Conservation (phyloP, 2,329 filamentous ascomycete genomes). For the Curvularia verruculosa region DNA sequence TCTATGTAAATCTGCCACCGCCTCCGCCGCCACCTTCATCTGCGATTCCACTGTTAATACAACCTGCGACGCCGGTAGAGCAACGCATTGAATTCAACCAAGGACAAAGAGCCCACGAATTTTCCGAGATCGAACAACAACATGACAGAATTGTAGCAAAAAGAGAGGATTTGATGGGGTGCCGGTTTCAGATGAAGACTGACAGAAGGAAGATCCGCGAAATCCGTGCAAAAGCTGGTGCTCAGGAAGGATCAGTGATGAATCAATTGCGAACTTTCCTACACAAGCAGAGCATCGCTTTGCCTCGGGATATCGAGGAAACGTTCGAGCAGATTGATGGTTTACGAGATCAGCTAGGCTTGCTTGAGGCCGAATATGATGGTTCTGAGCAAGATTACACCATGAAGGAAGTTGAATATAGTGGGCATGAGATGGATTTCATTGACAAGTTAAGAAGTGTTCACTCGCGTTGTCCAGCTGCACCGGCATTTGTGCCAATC, state of each 20-base stretch:
- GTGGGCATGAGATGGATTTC: background rate
- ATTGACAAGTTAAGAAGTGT: background rate
- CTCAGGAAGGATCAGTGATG: slow-evolving; percentile 5
- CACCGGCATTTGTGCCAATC: background rate
- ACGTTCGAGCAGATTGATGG: slow-evolving; percentile 3
- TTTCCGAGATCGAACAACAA: slow-evolving; percentile 3
- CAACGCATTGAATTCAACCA: background rate
- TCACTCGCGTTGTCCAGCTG: background rate
- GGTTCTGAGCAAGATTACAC: slow-evolving; percentile 9
- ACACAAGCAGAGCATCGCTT: background rate
- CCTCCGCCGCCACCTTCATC: background rate
- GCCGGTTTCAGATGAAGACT: slow-evolving; percentile 4
- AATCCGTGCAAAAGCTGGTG: slow-evolving; percentile 6
- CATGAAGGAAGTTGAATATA: background rate
- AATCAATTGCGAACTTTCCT: slow-evolving; percentile 5
- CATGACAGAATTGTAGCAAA: slow-evolving; percentile 6
- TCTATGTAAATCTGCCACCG: background rate
- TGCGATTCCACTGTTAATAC: background rate
- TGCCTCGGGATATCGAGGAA: slow-evolving; percentile 1
- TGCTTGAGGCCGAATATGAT: slow-evolving; percentile 11
- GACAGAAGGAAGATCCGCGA: slow-evolving; percentile 1
- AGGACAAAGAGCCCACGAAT: background rate
- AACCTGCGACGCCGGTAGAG: background rate
- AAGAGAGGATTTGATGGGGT: slow-evolving; percentile 8
- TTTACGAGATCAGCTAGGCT: slow-evolving; percentile 11